Evolutionary conservation across 2,329 filamentous ascomycete species (phyloP).

Genomic region (Leptographium galeiforme): DNA sequence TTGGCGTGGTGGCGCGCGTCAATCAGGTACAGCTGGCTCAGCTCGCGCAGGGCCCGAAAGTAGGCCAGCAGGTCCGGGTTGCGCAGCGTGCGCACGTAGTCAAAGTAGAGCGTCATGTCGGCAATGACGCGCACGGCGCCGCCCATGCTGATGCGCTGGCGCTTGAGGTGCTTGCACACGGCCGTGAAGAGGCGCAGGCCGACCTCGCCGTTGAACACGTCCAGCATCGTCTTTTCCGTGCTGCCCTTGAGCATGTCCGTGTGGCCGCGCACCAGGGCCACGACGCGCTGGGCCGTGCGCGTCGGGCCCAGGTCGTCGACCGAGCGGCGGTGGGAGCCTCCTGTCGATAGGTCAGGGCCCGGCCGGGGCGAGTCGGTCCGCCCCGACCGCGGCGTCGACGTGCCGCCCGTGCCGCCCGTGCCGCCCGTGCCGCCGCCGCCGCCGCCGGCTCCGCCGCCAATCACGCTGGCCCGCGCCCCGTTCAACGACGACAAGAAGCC

Average conservation of each 20-base stretch:
- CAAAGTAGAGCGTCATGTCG: slow-evolving; percentile 89
- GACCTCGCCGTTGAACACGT: slow-evolving; percentile 97
- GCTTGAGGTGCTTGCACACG: slow-evolving; percentile 94
- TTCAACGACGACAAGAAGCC: slow-evolving; percentile 6
- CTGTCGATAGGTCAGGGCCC: slow-evolving; percentile 21
- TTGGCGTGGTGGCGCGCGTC: slow-evolving; percentile 78
- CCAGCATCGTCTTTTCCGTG: slow-evolving; percentile 94
- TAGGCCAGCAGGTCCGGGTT: slow-evolving; percentile 80
- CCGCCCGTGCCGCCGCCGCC: slow-evolving; percentile 7
- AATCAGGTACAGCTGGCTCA: slow-evolving; percentile 92
- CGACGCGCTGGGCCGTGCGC: slow-evolving; percentile 63
- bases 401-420: too few relatives aligned
- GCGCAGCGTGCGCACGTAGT: slow-evolving; percentile 66
- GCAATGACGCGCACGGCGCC: slow-evolving; percentile 88
- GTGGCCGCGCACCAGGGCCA: slow-evolving; percentile 75
- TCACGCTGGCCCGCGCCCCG: slow-evolving; percentile 10
- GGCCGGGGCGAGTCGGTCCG: slow-evolving; percentile 4
- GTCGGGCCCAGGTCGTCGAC: slow-evolving; percentile 47
- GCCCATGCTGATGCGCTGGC: slow-evolving; percentile 79
- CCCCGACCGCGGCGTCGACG: slow-evolving; percentile 13
- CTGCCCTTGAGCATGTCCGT: slow-evolving; percentile 87
- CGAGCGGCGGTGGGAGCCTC: slow-evolving; percentile 18
- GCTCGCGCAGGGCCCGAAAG: slow-evolving; percentile 79
- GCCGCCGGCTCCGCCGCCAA: slow-evolving; percentile 18
- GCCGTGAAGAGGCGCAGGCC: slow-evolving; percentile 83